phyloP scores from a whole-genome alignment of 2,329 filamentous ascomycete genomes.

The Colletotrichum sp. region DNA sequence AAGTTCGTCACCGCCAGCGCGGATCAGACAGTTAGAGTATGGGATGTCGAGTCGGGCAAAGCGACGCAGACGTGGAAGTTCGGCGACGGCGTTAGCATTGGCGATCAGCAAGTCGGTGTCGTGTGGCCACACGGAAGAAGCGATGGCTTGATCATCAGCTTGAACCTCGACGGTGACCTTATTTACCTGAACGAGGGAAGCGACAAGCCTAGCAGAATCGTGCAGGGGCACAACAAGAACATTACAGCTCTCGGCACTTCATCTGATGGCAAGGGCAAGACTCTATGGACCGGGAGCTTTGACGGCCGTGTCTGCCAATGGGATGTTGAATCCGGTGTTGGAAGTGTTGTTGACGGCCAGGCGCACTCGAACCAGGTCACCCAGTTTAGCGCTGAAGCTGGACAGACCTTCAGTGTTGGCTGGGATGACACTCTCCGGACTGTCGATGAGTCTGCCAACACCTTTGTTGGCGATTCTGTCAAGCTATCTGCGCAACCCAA shows the following conservation, averaged over 20 bases:
- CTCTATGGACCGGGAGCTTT: constrained; percentile 88
- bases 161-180: constrained; percentile 87
- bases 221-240: constrained; percentile 90
- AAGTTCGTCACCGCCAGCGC: constrained; percentile 90
- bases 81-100: constrained; percentile 74
- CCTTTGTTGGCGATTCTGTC: constrained; percentile 72
- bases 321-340: constrained; percentile 75
- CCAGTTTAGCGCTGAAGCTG: constrained; percentile 68
- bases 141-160: constrained; percentile 87
- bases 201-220: constrained; percentile 69
- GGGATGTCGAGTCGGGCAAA: constrained; percentile 85
- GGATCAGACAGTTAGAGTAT: constrained; percentile 93
- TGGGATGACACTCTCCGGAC: constrained; percentile 93
- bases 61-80: constrained; percentile 84
- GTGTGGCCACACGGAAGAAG: constrained; percentile 83
- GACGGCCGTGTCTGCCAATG: constrained; percentile 88
- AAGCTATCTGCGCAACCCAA: constrained; percentile 83
- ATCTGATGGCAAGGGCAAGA: constrained; percentile 61
- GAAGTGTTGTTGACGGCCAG: constrained; percentile 77
- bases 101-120: constrained; percentile 92
- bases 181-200: constrained; percentile 84
- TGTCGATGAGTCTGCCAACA: constrained; percentile 75
- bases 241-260: constrained; percentile 77
- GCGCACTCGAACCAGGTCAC: constrained; percentile 86
- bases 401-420: constrained; percentile 81